A percentile compares a stretch with the other conserved stretches of the same genome.
Evolutionary conservation across 2,329 filamentous ascomycete species (phyloP).

Genomic region (Aspergillus chevalieri): DNA sequence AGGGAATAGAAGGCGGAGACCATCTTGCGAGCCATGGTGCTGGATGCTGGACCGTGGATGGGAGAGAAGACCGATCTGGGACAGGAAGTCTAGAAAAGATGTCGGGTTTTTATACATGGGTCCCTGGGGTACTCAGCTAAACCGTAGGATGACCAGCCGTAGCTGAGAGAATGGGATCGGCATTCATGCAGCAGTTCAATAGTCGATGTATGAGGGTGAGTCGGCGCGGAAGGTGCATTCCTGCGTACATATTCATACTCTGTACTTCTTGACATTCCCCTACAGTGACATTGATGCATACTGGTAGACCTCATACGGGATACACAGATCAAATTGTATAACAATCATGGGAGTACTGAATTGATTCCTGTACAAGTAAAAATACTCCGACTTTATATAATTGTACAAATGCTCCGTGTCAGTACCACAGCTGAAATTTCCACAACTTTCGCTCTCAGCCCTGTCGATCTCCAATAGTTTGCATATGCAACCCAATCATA

Average conservation of each 20-base stretch:
- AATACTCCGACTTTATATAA: too few relatives aligned
- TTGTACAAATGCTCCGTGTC: too few relatives aligned
- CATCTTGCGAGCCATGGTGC: constrained; percentile 11
- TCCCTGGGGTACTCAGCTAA: too few relatives aligned
- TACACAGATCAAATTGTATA: too few relatives aligned
- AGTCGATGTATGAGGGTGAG: not conserved
- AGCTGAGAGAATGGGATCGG: not conserved
- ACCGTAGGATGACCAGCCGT: too few relatives aligned
- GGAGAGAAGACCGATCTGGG: not conserved
- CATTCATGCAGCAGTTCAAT: not conserved
- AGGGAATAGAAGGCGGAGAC: constrained; percentile 16
- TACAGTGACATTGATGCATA: not conserved
- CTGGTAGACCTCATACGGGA: too few relatives aligned
- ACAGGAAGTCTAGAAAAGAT: too few relatives aligned
- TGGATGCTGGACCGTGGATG: not conserved
- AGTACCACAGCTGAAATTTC: not conserved
- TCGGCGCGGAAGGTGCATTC: not conserved
- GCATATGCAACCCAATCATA: not conserved
- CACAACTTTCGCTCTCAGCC: not conserved
- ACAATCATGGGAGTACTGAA: too few relatives aligned
- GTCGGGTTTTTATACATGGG: too few relatives aligned
- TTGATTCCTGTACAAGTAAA: too few relatives aligned
- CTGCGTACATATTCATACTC: not conserved
- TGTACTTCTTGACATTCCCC: not conserved
- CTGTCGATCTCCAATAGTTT: not conserved